Evolutionary conservation across 2,329 filamentous ascomycete genomes (phyloP).

Genomic region (Fusarium luffae): DNA sequence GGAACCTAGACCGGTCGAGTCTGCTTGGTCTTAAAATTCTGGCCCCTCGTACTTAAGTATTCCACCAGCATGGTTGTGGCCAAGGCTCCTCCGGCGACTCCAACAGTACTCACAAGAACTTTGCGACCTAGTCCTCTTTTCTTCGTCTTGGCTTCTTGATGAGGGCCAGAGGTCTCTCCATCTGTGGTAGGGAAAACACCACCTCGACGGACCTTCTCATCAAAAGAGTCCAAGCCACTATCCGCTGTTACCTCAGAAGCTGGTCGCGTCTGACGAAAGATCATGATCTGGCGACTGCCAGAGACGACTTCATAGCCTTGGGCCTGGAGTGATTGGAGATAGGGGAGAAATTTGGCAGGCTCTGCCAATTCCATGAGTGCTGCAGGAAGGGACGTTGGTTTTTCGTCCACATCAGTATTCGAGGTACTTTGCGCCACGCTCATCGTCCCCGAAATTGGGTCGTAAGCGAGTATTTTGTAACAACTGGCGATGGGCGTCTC

Average conservation of each 20-base stretch:
- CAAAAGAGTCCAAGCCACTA: conserved; percentile 66
- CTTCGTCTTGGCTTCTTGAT: conserved; percentile 47
- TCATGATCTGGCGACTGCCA: conserved; percentile 70
- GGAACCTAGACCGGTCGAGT: conserved; percentile 2
- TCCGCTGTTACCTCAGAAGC: conserved; percentile 8
- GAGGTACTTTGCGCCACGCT: conserved; percentile 70
- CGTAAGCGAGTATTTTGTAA: conserved; percentile 76
- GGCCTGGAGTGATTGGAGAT: conserved; percentile 67
- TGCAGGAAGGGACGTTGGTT: conserved; percentile 67
- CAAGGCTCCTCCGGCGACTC: conserved; percentile 67
- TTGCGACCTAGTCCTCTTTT: conserved; percentile 59
- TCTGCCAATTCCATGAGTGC: conserved; percentile 70
- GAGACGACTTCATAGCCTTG: conserved; percentile 76
- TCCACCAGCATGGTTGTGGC: conserved; percentile 68
- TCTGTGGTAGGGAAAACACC: conserved; percentile 73
- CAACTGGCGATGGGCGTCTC: conserved; percentile 14
- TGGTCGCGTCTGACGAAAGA: conserved; percentile 70
- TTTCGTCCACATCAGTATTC: conserved; percentile 59
- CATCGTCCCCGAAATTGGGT: conserved; percentile 67
- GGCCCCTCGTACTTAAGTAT: conserved; percentile 63
- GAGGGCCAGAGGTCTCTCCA: conserved; percentile 48
- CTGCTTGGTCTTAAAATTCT: conserved; percentile 41
- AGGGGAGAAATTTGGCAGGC: conserved; percentile 72
- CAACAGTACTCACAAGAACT: conserved; percentile 63
- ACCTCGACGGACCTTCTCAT: conserved; percentile 61